Evolutionary conservation across 1,284 basidiomycete genomes (phyloP), one percentile per base, ranked within the genome.

Genomic region (Mycocalia duriaeana): DNA sequence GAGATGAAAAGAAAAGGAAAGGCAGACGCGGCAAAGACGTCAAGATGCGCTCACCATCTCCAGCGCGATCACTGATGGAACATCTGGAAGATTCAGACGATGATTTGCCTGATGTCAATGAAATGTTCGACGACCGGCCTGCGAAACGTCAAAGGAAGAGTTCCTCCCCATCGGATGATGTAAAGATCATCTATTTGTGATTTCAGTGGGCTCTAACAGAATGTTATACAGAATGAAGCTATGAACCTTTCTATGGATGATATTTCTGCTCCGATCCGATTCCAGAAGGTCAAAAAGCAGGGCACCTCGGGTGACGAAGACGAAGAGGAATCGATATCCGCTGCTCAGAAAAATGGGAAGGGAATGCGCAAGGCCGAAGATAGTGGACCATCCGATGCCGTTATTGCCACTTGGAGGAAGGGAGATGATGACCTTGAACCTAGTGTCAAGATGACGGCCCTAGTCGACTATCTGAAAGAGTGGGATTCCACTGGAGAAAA

Each of bases 401-500:
- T 76, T 24, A 58, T 79, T 37, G 70, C 67, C 3, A 73, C 72
- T 11, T 84, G 79, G 79, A 59, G 66, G 18, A 70, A 71, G 45
- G 77, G 74, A 24, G 80, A 80, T 52, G 71, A 75, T 50, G 73
- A 81, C 54, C 59, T 83, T 49, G 81, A 83, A 59, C 73, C 81
- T 11, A 83, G 81, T 58, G 70, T 81, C 7, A 87, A 85, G 70
- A 85, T 87, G 82, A 31, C 75, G n/a, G 69, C 71, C 24, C 63
- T 85, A 55, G 55, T 83, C 25, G 55, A 68, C 3, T 66, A 72
- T 46, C 64, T 86, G 50, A 73, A 76, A 56, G 69, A 81, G 54
- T 83, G 79, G 76, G 79, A 81, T n/a, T 53, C 55, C 5, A 70
- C 68, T 3, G 81, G 80, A 0, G 83, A 86, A 60, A 85, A 85